These are phyloP conservation scores for Suillus placidus DNA, from an alignment of 768 basidiomycete species.

Conservation along the genomic window DNA sequence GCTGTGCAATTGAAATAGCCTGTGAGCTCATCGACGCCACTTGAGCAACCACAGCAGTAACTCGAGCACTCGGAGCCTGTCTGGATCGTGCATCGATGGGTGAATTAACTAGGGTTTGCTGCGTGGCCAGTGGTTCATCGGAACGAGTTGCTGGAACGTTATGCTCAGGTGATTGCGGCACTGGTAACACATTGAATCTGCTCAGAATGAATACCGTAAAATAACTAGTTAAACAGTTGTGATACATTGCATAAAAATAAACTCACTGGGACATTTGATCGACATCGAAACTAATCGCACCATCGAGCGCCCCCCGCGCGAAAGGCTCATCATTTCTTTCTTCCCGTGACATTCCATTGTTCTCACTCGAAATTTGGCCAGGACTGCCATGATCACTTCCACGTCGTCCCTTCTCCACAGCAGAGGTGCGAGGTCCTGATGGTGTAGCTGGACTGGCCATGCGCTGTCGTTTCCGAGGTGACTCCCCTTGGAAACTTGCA, in stretches of 20 bases:
- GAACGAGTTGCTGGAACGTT: neutral
- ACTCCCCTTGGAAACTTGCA: neutral
- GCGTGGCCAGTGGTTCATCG: slow-evolving; percentile 23
- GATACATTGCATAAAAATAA: neutral
- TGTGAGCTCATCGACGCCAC: neutral
- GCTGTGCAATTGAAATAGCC: neutral
- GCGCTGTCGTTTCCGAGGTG: slow-evolving; percentile 21
- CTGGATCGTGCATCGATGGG: slow-evolving; percentile 9
- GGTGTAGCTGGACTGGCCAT: slow-evolving; percentile 3
- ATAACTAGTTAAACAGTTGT: neutral
- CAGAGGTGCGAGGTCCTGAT: neutral
- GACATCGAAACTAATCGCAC: neutral
- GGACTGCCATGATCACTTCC: neutral
- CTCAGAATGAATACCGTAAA: neutral
- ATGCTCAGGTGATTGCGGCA: slow-evolving; percentile 6
- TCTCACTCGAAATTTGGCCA: neutral
- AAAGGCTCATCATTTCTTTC: slow-evolving; percentile 26
- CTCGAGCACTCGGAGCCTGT: neutral
- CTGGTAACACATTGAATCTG: slow-evolving; percentile 11
- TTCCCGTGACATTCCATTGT: slow-evolving; percentile 8
- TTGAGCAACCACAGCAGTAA: slow-evolving; percentile 7
- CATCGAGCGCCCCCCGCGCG: slow-evolving; percentile 19
- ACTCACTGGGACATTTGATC: slow-evolving; percentile 19
- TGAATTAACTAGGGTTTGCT: slow-evolving; percentile 29
- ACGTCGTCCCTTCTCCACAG: slow-evolving; percentile 2